A percentile compares a stretch with the other conserved stretches of the same genome.
These are phyloP conservation scores for Endoconidiophora polonica DNA, from an alignment of 2,329 filamentous ascomycete genomes.

Conservation along the genomic window DNA sequence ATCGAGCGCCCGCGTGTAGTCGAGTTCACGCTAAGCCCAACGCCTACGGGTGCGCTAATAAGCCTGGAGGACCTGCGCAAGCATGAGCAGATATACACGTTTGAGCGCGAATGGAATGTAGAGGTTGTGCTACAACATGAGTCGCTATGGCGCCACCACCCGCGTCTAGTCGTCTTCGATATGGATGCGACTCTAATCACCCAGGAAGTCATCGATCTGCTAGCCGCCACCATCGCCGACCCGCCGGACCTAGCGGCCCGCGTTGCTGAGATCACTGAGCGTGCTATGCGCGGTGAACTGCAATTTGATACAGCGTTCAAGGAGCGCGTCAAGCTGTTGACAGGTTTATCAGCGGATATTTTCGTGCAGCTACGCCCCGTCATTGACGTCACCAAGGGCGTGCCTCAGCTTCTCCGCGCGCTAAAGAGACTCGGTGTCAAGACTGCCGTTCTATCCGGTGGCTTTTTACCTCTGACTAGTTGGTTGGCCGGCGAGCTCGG, in stretches of 20 bases:
- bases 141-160: conserved; percentile 58
- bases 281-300: conserved; percentile 90
- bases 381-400: conserved; percentile 70
- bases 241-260: conserved; percentile 56
- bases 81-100: conserved; percentile 66
- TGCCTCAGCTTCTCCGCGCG: conserved; percentile 53
- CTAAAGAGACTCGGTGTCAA: conserved; percentile 68
- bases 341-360: conserved; percentile 61
- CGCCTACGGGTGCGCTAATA: conserved; percentile 44
- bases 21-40: conserved; percentile 46
- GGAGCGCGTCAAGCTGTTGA: conserved; percentile 64
- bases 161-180: conserved; percentile 83
- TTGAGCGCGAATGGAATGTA: conserved; percentile 79
- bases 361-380: conserved; percentile 61
- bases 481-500: conserved; percentile 72
- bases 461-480: conserved; percentile 73
- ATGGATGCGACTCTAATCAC: conserved; percentile 98
- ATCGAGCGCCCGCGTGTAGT: conserved; percentile 44
- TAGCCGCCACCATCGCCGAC: conserved; percentile 61
- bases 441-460: conserved; percentile 80
- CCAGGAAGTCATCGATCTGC: conserved; percentile 93
- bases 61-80: conserved; percentile 54
- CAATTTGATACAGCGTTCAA: conserved; percentile 77
- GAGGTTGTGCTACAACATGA: conserved; percentile 66
- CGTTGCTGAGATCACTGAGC: conserved; percentile 77